phyloP scores from a whole-genome alignment of 2,329 filamentous ascomycete genomes.

The Colletotrichum brevisporum region DNA sequence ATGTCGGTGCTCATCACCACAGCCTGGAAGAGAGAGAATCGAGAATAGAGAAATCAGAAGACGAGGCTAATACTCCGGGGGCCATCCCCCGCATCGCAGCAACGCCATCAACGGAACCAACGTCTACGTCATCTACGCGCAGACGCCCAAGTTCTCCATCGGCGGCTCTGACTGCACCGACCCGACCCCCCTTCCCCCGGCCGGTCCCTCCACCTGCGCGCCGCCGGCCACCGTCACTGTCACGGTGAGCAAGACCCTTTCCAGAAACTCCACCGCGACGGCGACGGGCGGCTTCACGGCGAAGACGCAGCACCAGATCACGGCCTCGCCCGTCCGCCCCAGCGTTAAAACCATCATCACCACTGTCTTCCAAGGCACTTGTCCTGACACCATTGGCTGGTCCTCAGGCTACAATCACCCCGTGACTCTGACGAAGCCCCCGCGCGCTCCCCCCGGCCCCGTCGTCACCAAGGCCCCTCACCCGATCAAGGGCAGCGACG shows the following conservation, averaged over 20 bases:
- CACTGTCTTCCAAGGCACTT: constrained; percentile 32
- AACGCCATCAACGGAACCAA: constrained; percentile 62
- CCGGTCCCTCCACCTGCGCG: constrained; percentile 45
- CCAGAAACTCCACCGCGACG: constrained; percentile 38
- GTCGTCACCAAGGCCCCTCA: constrained; percentile 21
- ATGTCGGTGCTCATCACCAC: no score
- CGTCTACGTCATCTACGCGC: constrained; percentile 59
- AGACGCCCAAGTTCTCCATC: constrained; percentile 56
- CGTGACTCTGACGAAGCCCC: constrained; percentile 36
- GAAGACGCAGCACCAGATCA: constrained; percentile 18
- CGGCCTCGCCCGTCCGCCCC: constrained; percentile 28
- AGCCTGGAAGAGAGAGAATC: neutral
- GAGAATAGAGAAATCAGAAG: neutral
- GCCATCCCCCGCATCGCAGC: constrained; percentile 21
- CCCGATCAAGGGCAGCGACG: neutral
- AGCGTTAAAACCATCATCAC: constrained; percentile 12
- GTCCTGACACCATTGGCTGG: constrained; percentile 41
- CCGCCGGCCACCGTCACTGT: constrained; percentile 46
- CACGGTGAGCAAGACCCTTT: constrained; percentile 41
- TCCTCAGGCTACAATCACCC: constrained; percentile 37
- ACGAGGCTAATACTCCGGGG: neutral
- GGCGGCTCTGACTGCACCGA: constrained; percentile 48
- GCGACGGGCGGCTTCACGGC: constrained; percentile 37
- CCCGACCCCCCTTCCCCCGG: constrained; percentile 40
- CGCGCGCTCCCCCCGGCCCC: constrained; percentile 19